Base-by-base conservation (phyloP, 192 early-diverging fungal species). In the Backusella tuberculispora region DNA sequence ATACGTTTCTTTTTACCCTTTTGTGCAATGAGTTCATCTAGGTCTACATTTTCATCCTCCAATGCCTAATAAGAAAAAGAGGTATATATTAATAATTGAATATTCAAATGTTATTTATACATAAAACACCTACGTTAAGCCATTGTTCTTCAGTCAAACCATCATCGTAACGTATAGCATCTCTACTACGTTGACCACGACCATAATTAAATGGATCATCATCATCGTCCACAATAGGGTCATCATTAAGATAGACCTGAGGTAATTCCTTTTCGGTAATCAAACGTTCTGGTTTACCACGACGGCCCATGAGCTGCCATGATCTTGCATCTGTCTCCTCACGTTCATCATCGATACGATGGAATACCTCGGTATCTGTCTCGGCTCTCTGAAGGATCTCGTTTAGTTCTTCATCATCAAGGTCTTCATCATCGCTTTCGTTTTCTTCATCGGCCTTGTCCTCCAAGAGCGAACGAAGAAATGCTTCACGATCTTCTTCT, bases 131-230 rank as follows among this genome's bases (percentile, higher is more conserved):
- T 76, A 84, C 91, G 50, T 91, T 84, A n/a, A 97, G 77, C 88
- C 90, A 99, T 78, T 99, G 93, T 48, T 98, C 95, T 72, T 99
- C 97, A 1, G 92, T 95, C 76, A 98, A 84, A 6, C 92, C 96
- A 75, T 99, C 96, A 74, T 95, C 95, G 80, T 99, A 98, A 12
- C 86, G 87, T 53, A 96, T 90, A 56, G 90, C 88, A 43, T 86
- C 90, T 42, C 92, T 88, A 15, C 81, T 88, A 66, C 98, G 85
- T 66, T 92, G 90, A 53, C 92, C 91, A 63, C 95, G 89, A 43
- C 92, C 92, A 47, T 89, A 86, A 40, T 88, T 87, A 45, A 89
- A 80, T 45, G 86, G 85, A 38, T 83, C 80, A 53, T 73, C 78
- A 63, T 80, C 74, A 19, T 84, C 79, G 3, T 69, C 60, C 6